Evolutionary conservation across 441 rosid species (phyloP), one percentile per base, ranked within the genome.

Genomic region (Gossypium schwendimanii): DNA sequence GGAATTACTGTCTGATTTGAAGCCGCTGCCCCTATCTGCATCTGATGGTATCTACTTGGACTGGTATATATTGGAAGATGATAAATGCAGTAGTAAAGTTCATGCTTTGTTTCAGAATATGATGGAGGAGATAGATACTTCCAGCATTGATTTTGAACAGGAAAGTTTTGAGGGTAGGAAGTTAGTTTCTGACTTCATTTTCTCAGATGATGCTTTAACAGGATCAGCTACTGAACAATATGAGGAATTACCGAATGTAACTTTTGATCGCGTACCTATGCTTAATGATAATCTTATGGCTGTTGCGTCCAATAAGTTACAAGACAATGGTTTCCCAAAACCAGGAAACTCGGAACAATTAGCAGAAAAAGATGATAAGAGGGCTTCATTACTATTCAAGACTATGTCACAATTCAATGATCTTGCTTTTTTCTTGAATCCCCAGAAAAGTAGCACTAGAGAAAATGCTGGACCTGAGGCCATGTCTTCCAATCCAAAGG

Each of bases 361-460:
- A 80, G 76, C 78, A 63, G 80, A 81, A 75, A 77, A 68, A 68
- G 81, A 75, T 82, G 63, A 81, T 59, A 77, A 74, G 79, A 86
- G 81, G 85, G 85, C 84, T 69, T 77, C 86, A 3, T 63, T 74
- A 67, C 71, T 89, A 61, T 85, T 83, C 83, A 89, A 90, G 79
- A 86, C 94, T 57, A 84, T 84, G 91, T 84, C 94, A 61, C 84
- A 86, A 63, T 88, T 85, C 84, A 87, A 83, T 82, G 98, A 91
- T 81, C 92, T 96, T 55, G 89, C 82, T 28, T 91, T 91, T 78
- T 91, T 91, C 91, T 84, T 93, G 89, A 90, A 91, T 86, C 97
- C 90, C 77, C 83, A 73, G 68, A 89, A 87, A 82, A 84, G 79
- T 74, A 81, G 71, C 72, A 69, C 62, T 15, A 78, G 71, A 63